phyloP scores from a whole-genome alignment of 129 eudicot species.

The Calendula officinalis region DNA sequence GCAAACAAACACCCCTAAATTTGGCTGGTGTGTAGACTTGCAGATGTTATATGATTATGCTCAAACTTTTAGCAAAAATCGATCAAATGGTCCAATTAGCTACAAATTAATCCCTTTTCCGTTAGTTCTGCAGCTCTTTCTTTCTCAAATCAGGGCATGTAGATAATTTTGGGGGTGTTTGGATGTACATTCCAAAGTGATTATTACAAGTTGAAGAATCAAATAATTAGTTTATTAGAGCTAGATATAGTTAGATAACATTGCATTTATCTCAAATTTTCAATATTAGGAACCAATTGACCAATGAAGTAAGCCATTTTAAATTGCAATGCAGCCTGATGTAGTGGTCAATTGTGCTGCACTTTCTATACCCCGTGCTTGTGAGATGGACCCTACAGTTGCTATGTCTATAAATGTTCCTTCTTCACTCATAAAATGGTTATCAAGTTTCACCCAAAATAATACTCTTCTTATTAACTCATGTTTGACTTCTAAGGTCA shows the following conservation, averaged over 20 bases:
- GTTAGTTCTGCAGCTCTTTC: too few relatives aligned
- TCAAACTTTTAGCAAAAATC: neutral
- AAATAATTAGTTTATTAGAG: too few relatives aligned
- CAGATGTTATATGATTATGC: neutral
- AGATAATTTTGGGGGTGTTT: too few relatives aligned
- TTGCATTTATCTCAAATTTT: neutral
- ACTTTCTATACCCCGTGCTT: conserved; percentile 71
- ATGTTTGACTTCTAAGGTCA: conserved; percentile 14
- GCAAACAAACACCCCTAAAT: neutral
- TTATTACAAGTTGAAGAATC: too few relatives aligned
- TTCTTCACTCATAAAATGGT: conserved; percentile 70
- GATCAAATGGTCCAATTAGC: neutral
- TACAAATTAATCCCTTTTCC: too few relatives aligned
- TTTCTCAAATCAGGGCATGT: too few relatives aligned
- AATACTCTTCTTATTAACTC: conserved; percentile 44
- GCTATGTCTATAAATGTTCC: conserved; percentile 85
- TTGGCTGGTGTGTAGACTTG: neutral
- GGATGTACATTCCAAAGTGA: too few relatives aligned
- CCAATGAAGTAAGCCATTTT: neutral
- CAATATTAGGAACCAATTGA: neutral
- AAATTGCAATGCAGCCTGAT: conserved; percentile 64
- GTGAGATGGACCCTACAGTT: conserved; percentile 69
- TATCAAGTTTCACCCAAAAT: conserved; percentile 50
- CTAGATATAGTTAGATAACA: too few relatives aligned
- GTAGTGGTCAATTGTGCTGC: conserved; percentile 93